Percentiles rank a stretch among this genome's conserved stretches.
Conservation (phyloP, 495 filamentous ascomycete genomes). For the Schizothecium vesticola region DNA sequence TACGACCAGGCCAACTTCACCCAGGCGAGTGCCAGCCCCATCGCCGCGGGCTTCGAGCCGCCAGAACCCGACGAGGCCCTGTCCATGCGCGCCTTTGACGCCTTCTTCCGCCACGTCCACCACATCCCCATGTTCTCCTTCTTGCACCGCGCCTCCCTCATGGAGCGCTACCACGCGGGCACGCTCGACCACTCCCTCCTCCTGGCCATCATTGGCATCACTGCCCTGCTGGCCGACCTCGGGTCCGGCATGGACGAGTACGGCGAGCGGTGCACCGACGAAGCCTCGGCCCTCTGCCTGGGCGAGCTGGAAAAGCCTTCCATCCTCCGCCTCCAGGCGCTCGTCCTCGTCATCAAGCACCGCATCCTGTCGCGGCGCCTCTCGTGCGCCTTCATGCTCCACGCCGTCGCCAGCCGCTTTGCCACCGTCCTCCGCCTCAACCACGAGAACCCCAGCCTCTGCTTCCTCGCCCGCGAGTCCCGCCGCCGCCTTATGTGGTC, state of each 20-base stretch:
- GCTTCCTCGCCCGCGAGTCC: constrained; percentile 46
- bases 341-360: constrained; percentile 46
- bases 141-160: constrained; percentile 46
- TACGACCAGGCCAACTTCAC: constrained; percentile 19
- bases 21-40: constrained; percentile 22
- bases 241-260: constrained; percentile 39
- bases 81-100: constrained; percentile 39
- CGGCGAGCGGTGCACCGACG: constrained; percentile 43
- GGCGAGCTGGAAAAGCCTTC: constrained; percentile 42
- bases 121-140: constrained; percentile 48
- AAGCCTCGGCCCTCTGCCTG: constrained; percentile 39
- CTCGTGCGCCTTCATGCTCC: constrained; percentile 44
- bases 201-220: constrained; percentile 44
- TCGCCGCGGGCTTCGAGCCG: constrained; percentile 7
- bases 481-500: constrained; percentile 50
- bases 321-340: constrained; percentile 43
- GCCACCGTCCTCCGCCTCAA: constrained; percentile 44
- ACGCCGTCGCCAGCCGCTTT: constrained; percentile 42
- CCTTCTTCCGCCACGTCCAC: constrained; percentile 47
- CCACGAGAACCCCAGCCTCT: constrained; percentile 43
- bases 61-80: constrained; percentile 35
- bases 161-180: constrained; percentile 47
- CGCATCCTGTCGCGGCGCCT: constrained; percentile 42
- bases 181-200: constrained; percentile 43
- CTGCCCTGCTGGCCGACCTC: constrained; percentile 40